Evolutionary conservation across 352 stramenopile genomes (phyloP).

Genomic region (Globisporangium parvum): DNA sequence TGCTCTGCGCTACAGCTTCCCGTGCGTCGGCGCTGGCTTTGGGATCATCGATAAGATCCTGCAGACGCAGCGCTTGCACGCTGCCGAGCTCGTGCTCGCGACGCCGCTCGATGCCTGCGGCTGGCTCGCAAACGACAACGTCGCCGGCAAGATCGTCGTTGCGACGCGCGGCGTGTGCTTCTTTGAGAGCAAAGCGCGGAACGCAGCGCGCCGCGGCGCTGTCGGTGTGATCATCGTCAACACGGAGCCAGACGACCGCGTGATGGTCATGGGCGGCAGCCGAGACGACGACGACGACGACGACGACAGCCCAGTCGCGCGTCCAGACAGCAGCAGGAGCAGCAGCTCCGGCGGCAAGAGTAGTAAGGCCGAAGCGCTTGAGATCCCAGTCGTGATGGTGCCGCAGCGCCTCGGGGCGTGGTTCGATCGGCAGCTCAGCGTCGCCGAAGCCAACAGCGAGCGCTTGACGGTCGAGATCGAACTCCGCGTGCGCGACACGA

Average conservation of each 20-base stretch:
- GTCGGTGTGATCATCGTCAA: conserved; percentile 61
- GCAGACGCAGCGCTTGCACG: conserved; percentile 17
- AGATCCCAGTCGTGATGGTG: conserved; percentile 61
- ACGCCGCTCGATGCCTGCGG: conserved; percentile 52
- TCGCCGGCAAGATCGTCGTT: conserved; percentile 47
- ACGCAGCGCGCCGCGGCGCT: conserved; percentile 38
- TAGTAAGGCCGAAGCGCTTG: conserved; percentile 2
- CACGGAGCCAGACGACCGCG: conserved; percentile 45
- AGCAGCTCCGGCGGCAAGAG: not conserved
- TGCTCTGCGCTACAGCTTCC: conserved; percentile 25
- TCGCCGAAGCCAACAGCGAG: conserved; percentile 4
- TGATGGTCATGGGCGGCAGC: conserved; percentile 75
- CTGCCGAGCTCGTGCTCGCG: conserved; percentile 32
- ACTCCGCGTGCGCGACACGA: conserved; percentile 27
- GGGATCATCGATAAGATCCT: conserved; percentile 32
- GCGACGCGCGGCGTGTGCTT: conserved; percentile 54
- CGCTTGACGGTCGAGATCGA: conserved; percentile 28
- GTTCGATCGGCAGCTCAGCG: conserved; percentile 24
- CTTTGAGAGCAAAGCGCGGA: conserved; percentile 68
- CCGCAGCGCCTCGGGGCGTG: conserved; percentile 52
- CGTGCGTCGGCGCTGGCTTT: conserved; percentile 58
- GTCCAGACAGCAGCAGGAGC: too few species aligned
- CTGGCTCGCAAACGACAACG: conserved; percentile 26
- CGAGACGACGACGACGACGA: conserved; percentile 12
- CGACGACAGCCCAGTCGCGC: not conserved